These are phyloP conservation scores for Phoma sp. DNA, from an alignment of 2,329 filamentous ascomycete genomes.

Conservation along the genomic window DNA sequence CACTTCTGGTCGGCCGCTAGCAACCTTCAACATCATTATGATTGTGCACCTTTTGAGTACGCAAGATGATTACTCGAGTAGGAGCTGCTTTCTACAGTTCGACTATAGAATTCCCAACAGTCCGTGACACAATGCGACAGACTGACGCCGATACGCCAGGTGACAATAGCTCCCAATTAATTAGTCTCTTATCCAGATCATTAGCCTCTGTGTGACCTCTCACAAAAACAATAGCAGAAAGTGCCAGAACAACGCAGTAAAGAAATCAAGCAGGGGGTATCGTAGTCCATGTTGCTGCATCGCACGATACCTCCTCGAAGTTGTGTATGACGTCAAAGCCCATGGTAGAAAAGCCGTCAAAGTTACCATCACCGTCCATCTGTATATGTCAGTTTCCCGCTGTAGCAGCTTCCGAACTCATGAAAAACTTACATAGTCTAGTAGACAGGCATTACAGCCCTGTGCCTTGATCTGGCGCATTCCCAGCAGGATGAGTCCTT, in stretches of 20 bases:
- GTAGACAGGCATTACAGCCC: slow-evolving; percentile 72
- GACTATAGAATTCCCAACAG: not conserved
- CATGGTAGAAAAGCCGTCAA: slow-evolving; percentile 77
- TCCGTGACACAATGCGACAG: slow-evolving; percentile 3
- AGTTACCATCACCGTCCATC: slow-evolving; percentile 74
- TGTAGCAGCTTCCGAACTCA: not conserved
- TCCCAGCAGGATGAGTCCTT: slow-evolving; percentile 80
- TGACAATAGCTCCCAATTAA: slow-evolving; percentile 10
- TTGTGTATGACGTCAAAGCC: slow-evolving; percentile 79
- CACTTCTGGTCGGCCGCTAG: slow-evolving; percentile 3
- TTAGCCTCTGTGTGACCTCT: slow-evolving; percentile 9
- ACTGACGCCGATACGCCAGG: slow-evolving; percentile 12
- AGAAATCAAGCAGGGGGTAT: slow-evolving; percentile 51
- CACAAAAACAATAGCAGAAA: slow-evolving; percentile 6
- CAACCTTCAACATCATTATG: not conserved
- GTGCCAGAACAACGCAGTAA: not conserved
- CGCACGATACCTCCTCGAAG: slow-evolving; percentile 80
- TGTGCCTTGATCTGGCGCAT: slow-evolving; percentile 82
- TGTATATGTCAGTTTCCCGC: slow-evolving; percentile 48
- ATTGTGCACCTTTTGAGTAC: too few relatives aligned
- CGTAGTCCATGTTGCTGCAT: slow-evolving; percentile 67
- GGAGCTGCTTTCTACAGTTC: not conserved
- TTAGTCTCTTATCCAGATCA: slow-evolving; percentile 1
- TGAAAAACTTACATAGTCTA: slow-evolving; percentile 77
- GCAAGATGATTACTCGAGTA: not conserved